Base-by-base conservation (phyloP, 441 rosid genomes). In the Erysimum pusillum region DNA sequence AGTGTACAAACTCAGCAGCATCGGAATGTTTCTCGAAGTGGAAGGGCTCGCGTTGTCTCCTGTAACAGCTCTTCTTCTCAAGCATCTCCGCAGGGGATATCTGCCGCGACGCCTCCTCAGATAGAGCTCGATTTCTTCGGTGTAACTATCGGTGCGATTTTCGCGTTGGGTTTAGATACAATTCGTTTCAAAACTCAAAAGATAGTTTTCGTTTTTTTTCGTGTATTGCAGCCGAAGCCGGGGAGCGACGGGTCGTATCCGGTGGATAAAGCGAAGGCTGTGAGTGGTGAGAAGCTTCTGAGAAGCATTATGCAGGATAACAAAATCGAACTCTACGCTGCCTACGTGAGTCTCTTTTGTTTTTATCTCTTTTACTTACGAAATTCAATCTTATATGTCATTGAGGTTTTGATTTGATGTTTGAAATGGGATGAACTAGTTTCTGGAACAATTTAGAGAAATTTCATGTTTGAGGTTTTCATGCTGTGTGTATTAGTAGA, bases 211-310 rank as follows among this genome's bases (percentile, higher is more conserved):
- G 8, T 32, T 20, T 4, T 20, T 4, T 14, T 57, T 11, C 18
- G 68, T 71, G 9, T 46, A 42, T 20, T 80, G 80, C 87, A 90
- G 98, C 90, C 93, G 58, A 94, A 87, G 74, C 79, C 86, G n/a
- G 92, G 46, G 31, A 75, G 77, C 32, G 91, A 87, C 15, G 93
- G 91, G 20, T 76, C 80, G 69, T 90, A 83, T 68, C 85, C 87
- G 20, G 85, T 79, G 85, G 90, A 88, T 44, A 87, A 80, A 81
- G 86, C 89, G 0, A 89, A 84, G 39, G 91, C 87, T 25, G 58
- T 87, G 15, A 91, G 97, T 35, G 98, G 99, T 42, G 96, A 87
- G 75, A 91, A 92, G 89, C 83, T 91, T 48, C 65, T 92, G 83
- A 87, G 93, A 85, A 89, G 38, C 83, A 88, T 90, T 73, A 90